A percentile compares a stretch with the other conserved stretches of the same genome.
These are phyloP conservation scores for Peronospora destructor DNA, from an alignment of 352 stramenopile genomes.

Conservation along the genomic window DNA sequence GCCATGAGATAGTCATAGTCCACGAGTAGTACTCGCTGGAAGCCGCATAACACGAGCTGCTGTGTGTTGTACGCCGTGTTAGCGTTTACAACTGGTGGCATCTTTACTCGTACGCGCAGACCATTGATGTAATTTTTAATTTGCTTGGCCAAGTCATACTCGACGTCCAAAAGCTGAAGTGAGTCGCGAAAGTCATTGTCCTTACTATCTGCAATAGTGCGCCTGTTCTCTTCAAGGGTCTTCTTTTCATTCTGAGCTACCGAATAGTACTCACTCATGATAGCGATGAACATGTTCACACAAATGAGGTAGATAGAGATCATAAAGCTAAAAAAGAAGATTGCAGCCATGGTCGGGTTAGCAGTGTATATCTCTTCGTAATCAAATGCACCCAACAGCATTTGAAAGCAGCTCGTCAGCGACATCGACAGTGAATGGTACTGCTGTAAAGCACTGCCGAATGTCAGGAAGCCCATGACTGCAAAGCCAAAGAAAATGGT, in stretches of 20 bases:
- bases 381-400: slow-evolving; percentile 74
- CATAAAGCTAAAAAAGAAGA: slow-evolving; percentile 85
- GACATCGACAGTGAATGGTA: slow-evolving; percentile 69
- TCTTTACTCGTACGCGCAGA: slow-evolving; percentile 48
- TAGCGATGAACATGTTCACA: slow-evolving; percentile 83
- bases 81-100: slow-evolving; percentile 37
- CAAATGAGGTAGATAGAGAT: slow-evolving; percentile 75
- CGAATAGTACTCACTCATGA: slow-evolving; percentile 83
- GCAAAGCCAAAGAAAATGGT: slow-evolving; percentile 72
- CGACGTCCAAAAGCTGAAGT: slow-evolving; percentile 54
- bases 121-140: slow-evolving; percentile 52
- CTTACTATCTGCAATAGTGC: slow-evolving; percentile 22
- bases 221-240: slow-evolving; percentile 44
- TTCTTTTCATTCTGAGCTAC: slow-evolving; percentile 66
- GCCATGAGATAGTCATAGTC: slow-evolving; percentile 71
- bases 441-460: slow-evolving; percentile 52
- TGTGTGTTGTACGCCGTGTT: slow-evolving; percentile 36
- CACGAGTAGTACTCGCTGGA: slow-evolving; percentile 62
- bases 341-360: slow-evolving; percentile 62
- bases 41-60: slow-evolving; percentile 48
- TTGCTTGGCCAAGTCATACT: slow-evolving; percentile 76
- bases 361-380: slow-evolving; percentile 61
- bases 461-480: slow-evolving; percentile 74
- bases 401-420: slow-evolving; percentile 75
- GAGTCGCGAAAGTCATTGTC: slow-evolving; percentile 45